Evolutionary conservation across 805 yeast genomes (phyloP), one percentile per base, ranked within the genome.

Genomic region (Monosporozyma solicola): DNA sequence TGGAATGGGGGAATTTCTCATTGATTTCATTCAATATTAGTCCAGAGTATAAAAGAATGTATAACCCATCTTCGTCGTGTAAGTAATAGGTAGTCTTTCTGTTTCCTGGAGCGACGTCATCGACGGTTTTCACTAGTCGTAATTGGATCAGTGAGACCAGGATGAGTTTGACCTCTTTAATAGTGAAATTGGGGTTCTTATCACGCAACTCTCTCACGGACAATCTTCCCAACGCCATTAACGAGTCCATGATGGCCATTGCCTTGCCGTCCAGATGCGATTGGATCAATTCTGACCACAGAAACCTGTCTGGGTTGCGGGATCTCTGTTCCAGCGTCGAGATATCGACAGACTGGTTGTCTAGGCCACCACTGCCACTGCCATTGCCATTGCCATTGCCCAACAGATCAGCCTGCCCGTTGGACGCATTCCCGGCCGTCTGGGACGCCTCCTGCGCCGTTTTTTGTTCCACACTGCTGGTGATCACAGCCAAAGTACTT

Each of bases 61-160:
- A 74, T 20, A 83, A 68, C 5, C 95, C 95, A 37, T 74, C 75
- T 55, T 84, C 84, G 61, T 83, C 78, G 55, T 82, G 78, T 32
- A 73, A 73, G 66, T 90, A 89, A 60, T 71, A 77, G 0, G 78
- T 73, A 0, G 62, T 63, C 15, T 65, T 57, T 16, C 64, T 66
- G 20, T 65, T 65, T 6, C 62, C 52, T 9, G 55, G 50, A 5
- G 61, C 51, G 2, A 61, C 63, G 31, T 81, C 85, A 16, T 70
- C 70, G 81, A 90, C 83, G 61, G 81, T 81, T 25, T 77, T 77
- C 9, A 87, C 82, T 66, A 95, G 85, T 54, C 86, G 80, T 56
- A 88, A 73, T 68, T 92, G 97, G 43, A 91, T 75, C 61, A 92
- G 71, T 7, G 91, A 79, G 4, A 87, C 95, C 45, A 92, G 72